These are phyloP conservation scores for Cutaneotrichosporon daszewskae DNA, from an alignment of 1,284 basidiomycete species.

Conservation along the genomic window DNA sequence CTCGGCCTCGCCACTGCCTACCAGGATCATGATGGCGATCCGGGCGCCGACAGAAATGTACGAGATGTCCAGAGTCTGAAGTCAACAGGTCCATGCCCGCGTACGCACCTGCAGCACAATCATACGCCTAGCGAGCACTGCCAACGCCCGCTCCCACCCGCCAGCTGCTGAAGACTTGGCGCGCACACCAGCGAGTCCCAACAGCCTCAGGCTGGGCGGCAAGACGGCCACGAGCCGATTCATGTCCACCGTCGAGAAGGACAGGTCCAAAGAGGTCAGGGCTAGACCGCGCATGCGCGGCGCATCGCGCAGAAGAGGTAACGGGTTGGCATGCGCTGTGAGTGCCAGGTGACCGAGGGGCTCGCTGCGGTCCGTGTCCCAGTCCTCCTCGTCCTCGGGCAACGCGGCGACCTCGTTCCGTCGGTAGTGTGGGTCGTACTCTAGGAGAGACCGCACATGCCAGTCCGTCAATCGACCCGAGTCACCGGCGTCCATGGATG, in stretches of 20 bases:
- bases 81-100: not conserved
- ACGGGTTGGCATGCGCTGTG: conserved; percentile 25
- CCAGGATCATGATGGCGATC: not conserved
- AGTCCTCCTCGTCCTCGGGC: conserved; percentile 4
- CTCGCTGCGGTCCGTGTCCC: conserved; percentile 15
- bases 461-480: conserved; percentile 19
- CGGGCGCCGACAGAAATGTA: conserved; percentile 7
- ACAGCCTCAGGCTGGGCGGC: conserved; percentile 22
- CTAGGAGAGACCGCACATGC: conserved; percentile 19
- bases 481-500: too few relatives aligned
- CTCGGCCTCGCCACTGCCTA: too few relatives aligned
- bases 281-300: conserved; percentile 12
- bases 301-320: conserved; percentile 20
- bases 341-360: conserved; percentile 25
- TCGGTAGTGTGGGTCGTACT: conserved; percentile 2
- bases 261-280: conserved; percentile 32
- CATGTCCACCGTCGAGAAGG: conserved; percentile 27
- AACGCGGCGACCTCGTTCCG: not conserved
- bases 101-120: conserved; percentile 30
- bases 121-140: conserved; percentile 22
- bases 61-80: conserved; percentile 32
- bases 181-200: conserved; percentile 25
- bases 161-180: conserved; percentile 5
- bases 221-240: conserved; percentile 23
- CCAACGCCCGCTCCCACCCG: conserved; percentile 18